Percentiles rank a stretch among this genome's conserved stretches.
These are phyloP conservation scores for Centella asiatica DNA, from an alignment of 129 eudicot genomes.

Conservation along the genomic window DNA sequence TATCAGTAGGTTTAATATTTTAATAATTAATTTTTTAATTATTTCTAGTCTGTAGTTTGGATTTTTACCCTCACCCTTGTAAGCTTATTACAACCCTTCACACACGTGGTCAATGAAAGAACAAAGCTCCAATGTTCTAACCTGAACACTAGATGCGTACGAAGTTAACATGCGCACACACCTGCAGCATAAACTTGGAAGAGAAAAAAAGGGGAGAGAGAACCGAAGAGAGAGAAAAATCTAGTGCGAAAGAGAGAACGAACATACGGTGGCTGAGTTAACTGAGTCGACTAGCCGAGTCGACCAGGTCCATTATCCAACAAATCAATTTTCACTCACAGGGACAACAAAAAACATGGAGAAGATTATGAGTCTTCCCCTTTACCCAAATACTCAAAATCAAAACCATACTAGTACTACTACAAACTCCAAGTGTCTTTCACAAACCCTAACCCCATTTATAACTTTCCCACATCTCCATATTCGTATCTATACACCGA, in stretches of 20 bases:
- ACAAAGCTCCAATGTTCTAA: neutral
- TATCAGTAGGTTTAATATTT: no score
- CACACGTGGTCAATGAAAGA: slow-evolving; percentile 4
- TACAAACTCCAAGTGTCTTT: slow-evolving; percentile 17
- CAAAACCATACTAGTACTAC: neutral
- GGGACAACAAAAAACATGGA: slow-evolving; percentile 48
- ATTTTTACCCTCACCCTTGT: no score
- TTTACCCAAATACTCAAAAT: slow-evolving; percentile 8
- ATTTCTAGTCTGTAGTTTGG: no score
- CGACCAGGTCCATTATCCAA: slow-evolving; percentile 20
- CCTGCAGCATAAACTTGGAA: slow-evolving; percentile 17
- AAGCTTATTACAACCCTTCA: neutral
- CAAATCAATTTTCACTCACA: slow-evolving; percentile 20
- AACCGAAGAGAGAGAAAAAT: slow-evolving; percentile 7
- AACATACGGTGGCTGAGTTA: slow-evolving; percentile 20
- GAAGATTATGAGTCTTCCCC: slow-evolving; percentile 29
- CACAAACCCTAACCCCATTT: slow-evolving; percentile 18
- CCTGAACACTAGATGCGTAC: slow-evolving; percentile 8
- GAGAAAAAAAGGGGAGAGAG: slow-evolving; percentile 6
- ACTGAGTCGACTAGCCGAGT: slow-evolving; percentile 28
- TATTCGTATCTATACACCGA: neutral
- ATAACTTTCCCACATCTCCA: neutral
- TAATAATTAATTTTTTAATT: no score
- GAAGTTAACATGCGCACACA: slow-evolving; percentile 21
- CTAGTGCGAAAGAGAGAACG: neutral